Percentiles rank a stretch among this genome's conserved stretches.
phyloP scores from a whole-genome alignment of 306 rosid genomes.

The Geum urbanum region DNA sequence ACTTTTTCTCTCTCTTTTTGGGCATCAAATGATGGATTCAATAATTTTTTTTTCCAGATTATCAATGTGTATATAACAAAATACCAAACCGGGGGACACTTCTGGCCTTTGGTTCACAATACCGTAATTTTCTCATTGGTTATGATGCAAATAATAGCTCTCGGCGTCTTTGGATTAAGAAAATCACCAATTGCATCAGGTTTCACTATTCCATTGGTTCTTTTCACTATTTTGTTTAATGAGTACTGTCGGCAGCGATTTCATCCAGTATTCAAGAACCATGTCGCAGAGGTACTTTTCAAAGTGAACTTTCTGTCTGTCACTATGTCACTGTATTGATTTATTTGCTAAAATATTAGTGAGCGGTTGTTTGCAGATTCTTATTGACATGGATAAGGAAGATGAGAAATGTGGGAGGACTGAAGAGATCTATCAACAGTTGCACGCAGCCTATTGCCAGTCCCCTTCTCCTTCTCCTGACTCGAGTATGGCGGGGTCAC shows the following conservation, averaged over 20 bases:
- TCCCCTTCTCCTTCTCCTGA: constrained; percentile 20
- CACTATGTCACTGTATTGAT: constrained; percentile 1
- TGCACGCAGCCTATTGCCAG: constrained; percentile 65
- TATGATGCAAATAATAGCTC: constrained; percentile 69
- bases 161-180: constrained; percentile 81
- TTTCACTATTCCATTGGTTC: constrained; percentile 70
- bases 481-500: constrained; percentile 30
- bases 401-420: constrained; percentile 55
- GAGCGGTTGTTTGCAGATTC: constrained; percentile 38
- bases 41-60: constrained; percentile 41
- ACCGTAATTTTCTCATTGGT: constrained; percentile 62
- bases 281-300: constrained; percentile 66
- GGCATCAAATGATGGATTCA: neutral
- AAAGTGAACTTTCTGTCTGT: neutral
- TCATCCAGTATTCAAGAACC: constrained; percentile 53
- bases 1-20: neutral
- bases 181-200: constrained; percentile 64
- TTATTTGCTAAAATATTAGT: constrained; percentile 14
- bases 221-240: constrained; percentile 65
- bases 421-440: constrained; percentile 50
- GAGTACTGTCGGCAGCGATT: constrained; percentile 81
- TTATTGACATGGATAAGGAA: constrained; percentile 75
- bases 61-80: constrained; percentile 69
- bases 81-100: constrained; percentile 70
- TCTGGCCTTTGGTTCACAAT: constrained; percentile 78